These are phyloP conservation scores for Ceratobasidium sp. DNA, from an alignment of 1,284 basidiomycete species.

Conservation along the genomic window DNA sequence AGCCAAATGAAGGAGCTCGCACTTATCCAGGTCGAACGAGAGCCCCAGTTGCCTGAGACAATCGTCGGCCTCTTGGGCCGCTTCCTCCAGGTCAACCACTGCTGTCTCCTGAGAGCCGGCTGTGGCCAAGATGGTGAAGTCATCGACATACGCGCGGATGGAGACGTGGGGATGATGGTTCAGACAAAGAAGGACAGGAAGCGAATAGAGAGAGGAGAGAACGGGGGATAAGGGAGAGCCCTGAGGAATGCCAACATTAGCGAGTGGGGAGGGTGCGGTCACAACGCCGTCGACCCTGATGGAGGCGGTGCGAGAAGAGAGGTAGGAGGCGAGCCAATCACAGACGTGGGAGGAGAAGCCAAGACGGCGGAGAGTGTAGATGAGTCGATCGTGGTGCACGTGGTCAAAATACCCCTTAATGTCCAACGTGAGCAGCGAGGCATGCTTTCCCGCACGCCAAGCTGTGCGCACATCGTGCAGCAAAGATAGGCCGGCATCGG, in stretches of 20 bases:
- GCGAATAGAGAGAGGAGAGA: constrained; percentile 35
- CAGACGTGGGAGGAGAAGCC: constrained; percentile 38
- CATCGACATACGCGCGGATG: constrained; percentile 24
- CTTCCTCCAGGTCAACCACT: no score
- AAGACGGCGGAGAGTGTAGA: constrained; percentile 20
- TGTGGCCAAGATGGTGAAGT: constrained; percentile 20
- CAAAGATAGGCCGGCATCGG: constrained; percentile 50
- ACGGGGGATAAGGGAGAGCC: constrained; percentile 36
- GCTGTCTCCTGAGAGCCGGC: no score
- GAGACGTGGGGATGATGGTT: not conserved
- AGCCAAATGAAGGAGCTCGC: constrained; percentile 51
- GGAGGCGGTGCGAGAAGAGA: constrained; percentile 47
- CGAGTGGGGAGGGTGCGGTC: not conserved
- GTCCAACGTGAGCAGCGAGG: constrained; percentile 51
- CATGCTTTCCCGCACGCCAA: constrained; percentile 47
- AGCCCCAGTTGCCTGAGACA: constrained; percentile 46
- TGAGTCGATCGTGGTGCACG: constrained; percentile 50
- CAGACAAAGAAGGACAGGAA: constrained; percentile 39
- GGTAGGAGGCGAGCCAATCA: constrained; percentile 45
- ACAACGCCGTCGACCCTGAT: constrained; percentile 49
- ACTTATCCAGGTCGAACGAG: constrained; percentile 47
- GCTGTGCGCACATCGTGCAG: constrained; percentile 51
- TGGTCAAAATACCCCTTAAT: constrained; percentile 53
- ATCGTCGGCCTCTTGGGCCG: no score
- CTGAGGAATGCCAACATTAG: constrained; percentile 40